phyloP scores from a whole-genome alignment of 306 rosid species.

The Pterocarpus santalinus region DNA sequence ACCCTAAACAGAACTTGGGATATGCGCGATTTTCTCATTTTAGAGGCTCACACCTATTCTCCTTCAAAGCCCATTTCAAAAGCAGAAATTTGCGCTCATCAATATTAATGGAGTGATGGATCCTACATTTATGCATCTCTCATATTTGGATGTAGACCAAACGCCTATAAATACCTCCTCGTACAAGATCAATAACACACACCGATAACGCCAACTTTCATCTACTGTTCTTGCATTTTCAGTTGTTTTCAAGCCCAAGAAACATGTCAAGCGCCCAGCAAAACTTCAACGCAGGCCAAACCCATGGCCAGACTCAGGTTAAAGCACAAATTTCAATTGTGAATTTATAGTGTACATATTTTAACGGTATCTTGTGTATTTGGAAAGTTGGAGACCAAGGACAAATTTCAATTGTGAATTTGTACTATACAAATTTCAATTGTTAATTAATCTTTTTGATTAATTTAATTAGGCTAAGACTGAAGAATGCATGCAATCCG shows the following conservation, averaged over 20 bases:
- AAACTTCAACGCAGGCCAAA: slow-evolving; percentile 56
- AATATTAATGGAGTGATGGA: background rate
- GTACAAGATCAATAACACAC: background rate
- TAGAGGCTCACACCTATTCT: slow-evolving; percentile 13
- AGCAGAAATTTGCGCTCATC: slow-evolving; percentile 46
- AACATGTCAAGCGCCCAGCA: slow-evolving; percentile 70
- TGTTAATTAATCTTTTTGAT: background rate
- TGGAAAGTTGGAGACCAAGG: background rate
- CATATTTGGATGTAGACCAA: slow-evolving; percentile 8
- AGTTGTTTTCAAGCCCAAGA: background rate
- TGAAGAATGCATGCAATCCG: slow-evolving; percentile 43
- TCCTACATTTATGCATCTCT: slow-evolving; percentile 39
- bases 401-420: no score
- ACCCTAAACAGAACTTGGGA: slow-evolving; percentile 15
- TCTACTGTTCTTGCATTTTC: background rate
- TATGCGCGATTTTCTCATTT: slow-evolving; percentile 12
- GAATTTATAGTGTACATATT: background rate
- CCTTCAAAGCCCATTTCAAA: slow-evolving; percentile 40
- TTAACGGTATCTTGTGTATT: background rate
- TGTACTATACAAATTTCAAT: no score
- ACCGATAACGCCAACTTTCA: background rate
- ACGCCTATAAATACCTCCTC: slow-evolving; percentile 35
- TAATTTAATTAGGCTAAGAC: slow-evolving; percentile 47
- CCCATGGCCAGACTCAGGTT: slow-evolving; percentile 45
- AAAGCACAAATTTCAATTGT: background rate